A percentile compares a stretch with the other conserved stretches of the same genome.
These are phyloP conservation scores for Ophiostoma ulmi DNA, from an alignment of 2,329 filamentous ascomycete genomes.

Conservation along the genomic window DNA sequence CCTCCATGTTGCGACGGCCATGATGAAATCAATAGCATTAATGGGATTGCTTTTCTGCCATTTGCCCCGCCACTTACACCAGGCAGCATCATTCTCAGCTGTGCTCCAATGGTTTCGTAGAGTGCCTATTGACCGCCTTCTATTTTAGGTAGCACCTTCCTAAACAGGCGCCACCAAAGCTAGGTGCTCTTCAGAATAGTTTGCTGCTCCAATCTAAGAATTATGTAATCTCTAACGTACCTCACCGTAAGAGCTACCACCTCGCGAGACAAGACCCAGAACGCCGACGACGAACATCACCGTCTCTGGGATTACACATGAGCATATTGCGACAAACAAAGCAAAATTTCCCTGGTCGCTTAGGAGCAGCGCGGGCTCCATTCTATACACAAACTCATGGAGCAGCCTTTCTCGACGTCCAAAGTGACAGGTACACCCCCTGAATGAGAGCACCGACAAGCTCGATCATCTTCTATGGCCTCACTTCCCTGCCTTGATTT, in stretches of 20 bases:
- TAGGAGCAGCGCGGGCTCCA: not conserved
- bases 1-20: slow-evolving; percentile 4
- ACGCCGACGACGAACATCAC: not conserved
- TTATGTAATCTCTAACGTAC: slow-evolving; percentile 8
- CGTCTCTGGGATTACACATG: not conserved
- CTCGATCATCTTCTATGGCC: not conserved
- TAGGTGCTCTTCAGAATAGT: not conserved
- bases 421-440: slow-evolving; percentile 64
- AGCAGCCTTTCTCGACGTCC: slow-evolving; percentile 64
- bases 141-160: not conserved
- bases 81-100: not conserved
- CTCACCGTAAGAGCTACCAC: slow-evolving; percentile 4
- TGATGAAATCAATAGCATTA: not conserved
- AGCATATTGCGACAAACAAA: not conserved
- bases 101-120: slow-evolving; percentile 7
- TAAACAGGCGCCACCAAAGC: not conserved
- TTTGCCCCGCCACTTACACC: slow-evolving; percentile 17
- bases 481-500: not conserved
- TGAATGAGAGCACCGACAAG: not conserved
- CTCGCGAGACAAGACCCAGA: not conserved
- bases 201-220: not conserved
- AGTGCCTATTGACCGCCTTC: slow-evolving; percentile 23
- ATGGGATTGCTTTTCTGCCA: slow-evolving; percentile 18
- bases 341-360: not conserved
- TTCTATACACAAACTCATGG: slow-evolving; percentile 43